Percentiles rank a stretch among this genome's conserved stretches.
These are phyloP conservation scores for Colletotrichum sp. DNA, from an alignment of 2,329 filamentous ascomycete genomes.

Conservation along the genomic window DNA sequence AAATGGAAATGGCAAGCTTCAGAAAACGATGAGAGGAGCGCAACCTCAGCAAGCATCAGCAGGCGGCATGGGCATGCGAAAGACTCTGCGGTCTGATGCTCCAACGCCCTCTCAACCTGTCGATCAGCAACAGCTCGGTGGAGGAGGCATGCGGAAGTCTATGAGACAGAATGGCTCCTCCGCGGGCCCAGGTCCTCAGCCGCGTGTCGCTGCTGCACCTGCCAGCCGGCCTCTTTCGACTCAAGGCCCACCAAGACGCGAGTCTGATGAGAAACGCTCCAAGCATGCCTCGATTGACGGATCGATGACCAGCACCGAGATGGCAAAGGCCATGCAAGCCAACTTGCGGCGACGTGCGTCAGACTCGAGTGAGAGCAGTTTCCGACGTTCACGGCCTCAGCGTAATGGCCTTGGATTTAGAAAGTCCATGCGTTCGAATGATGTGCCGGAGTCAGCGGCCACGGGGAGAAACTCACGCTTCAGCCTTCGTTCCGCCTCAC, in stretches of 20 bases:
- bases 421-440: slow-evolving; percentile 69
- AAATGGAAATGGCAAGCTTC: slow-evolving; percentile 36
- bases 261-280: background rate
- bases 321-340: slow-evolving; percentile 28
- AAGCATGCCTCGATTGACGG: slow-evolving; percentile 7
- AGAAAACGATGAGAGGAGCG: slow-evolving; percentile 51
- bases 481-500: slow-evolving; percentile 74
- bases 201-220: background rate
- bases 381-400: slow-evolving; percentile 66
- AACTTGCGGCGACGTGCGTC: slow-evolving; percentile 59
- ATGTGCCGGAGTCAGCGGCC: slow-evolving; percentile 45
- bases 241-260: background rate
- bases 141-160: slow-evolving; percentile 33
- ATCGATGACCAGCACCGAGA: slow-evolving; percentile 19
- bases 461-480: slow-evolving; percentile 47
- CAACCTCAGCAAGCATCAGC: slow-evolving; percentile 19
- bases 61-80: slow-evolving; percentile 28
- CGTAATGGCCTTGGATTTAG: slow-evolving; percentile 67
- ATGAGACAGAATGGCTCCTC: slow-evolving; percentile 21
- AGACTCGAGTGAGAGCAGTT: slow-evolving; percentile 80
- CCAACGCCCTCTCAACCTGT: background rate
- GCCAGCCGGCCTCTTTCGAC: slow-evolving; percentile 1
- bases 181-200: background rate
- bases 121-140: background rate
- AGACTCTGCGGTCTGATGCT: slow-evolving; percentile 20